Percentiles rank a stretch among this genome's conserved stretches.
Conservation (phyloP, 306 rosid species). For the Vicia villosa region DNA sequence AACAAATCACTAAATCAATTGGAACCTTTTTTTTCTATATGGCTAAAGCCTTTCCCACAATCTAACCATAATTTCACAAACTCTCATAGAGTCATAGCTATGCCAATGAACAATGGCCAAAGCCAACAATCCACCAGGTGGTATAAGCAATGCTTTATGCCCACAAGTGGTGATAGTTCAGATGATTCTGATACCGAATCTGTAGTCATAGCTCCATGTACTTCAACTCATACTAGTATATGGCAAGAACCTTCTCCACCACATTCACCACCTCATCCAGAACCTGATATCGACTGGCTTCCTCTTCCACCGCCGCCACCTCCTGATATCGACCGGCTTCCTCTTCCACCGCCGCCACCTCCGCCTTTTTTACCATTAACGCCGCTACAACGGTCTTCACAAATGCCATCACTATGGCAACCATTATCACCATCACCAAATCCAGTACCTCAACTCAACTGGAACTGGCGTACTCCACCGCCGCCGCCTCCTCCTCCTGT, state of each 20-base stretch:
- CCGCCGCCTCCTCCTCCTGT: background rate
- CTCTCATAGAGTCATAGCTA: background rate
- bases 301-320: background rate
- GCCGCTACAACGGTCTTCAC: background rate
- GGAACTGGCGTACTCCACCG: background rate
- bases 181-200: conserved; percentile 42
- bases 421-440: background rate
- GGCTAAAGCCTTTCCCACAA: background rate
- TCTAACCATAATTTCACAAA: background rate
- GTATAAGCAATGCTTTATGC: conserved; percentile 34
- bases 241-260: conserved; percentile 17
- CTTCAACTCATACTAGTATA: conserved; percentile 20
- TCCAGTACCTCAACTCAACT: background rate
- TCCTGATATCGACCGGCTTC: background rate
- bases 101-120: conserved; percentile 31
- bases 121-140: conserved; percentile 29
- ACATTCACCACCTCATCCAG: background rate
- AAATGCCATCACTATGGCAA: background rate
- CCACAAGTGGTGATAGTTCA: conserved; percentile 26
- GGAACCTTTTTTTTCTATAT: background rate
- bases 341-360: background rate
- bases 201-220: background rate
- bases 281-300: background rate
- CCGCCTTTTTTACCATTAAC: background rate
- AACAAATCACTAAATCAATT: conserved; percentile 26